Conservation (phyloP, 805 yeast genomes). For the Lachancea cidri region DNA sequence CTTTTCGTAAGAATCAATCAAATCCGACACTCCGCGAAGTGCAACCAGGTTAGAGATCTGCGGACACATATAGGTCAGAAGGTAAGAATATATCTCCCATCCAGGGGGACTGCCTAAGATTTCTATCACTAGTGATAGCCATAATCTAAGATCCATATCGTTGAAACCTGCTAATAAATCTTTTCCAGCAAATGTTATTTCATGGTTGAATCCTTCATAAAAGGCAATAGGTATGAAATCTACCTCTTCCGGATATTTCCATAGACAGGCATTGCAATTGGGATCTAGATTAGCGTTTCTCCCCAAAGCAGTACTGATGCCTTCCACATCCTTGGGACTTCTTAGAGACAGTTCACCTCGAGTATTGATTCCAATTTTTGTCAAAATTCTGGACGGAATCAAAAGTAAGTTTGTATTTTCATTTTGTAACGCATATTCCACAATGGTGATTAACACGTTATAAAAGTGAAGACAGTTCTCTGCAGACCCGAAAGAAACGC, state of each 20-base stretch:
- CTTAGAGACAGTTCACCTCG: conserved; percentile 44
- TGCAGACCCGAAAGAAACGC: conserved; percentile 22
- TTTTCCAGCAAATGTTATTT: conserved; percentile 18
- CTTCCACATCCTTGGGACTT: conserved; percentile 57
- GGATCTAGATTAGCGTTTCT: conserved; percentile 38
- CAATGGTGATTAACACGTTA: conserved; percentile 27
- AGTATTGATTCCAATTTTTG: conserved; percentile 48
- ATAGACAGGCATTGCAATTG: conserved; percentile 30
- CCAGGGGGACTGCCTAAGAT: conserved; percentile 49
- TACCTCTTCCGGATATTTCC: conserved; percentile 60
- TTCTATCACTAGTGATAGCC: conserved; percentile 48
- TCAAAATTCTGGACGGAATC: conserved; percentile 46
- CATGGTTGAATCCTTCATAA: conserved; percentile 38
- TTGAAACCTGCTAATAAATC: conserved; percentile 19
- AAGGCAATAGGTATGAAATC: conserved; percentile 43
- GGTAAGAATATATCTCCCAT: conserved; percentile 69
- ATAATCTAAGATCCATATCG: conserved; percentile 40
- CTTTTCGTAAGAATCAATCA: conserved; percentile 38
- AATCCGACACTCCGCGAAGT: conserved; percentile 40
- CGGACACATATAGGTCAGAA: conserved; percentile 64
- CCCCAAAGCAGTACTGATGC: conserved; percentile 54
- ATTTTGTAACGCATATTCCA: conserved; percentile 33
- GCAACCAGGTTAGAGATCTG: conserved; percentile 57
- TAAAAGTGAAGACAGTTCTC: conserved; percentile 25
- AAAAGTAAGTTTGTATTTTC: conserved; percentile 37